A percentile compares a stretch with the other conserved stretches of the same genome.
Evolutionary conservation across 2,329 filamentous ascomycete species (phyloP).

Genomic region (Cercospora canescens): DNA sequence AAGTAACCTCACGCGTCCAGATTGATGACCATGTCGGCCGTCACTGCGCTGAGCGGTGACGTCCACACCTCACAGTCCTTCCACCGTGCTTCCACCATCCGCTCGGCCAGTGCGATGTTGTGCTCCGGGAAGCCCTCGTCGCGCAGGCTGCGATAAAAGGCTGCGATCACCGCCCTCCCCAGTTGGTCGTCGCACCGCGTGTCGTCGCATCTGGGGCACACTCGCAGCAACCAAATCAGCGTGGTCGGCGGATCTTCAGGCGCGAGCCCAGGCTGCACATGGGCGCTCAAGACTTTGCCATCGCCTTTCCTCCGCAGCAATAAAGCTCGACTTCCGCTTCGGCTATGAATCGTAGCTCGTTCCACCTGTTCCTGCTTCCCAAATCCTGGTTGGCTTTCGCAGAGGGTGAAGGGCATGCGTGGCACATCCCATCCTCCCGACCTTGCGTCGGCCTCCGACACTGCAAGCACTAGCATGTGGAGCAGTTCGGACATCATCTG

Average conservation of each 20-base stretch:
- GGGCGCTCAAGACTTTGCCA: constrained; percentile 18
- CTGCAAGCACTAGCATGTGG: constrained; percentile 26
- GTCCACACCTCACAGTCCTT: constrained; percentile 18
- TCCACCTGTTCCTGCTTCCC: constrained; percentile 10
- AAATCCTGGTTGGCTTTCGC: constrained; percentile 23
- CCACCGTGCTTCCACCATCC: constrained; percentile 19
- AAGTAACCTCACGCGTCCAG: constrained; percentile 15
- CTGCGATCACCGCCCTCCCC: constrained; percentile 12
- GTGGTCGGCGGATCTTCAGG: constrained; percentile 23
- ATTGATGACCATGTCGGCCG: constrained; percentile 20
- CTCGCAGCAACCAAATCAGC: constrained; percentile 27
- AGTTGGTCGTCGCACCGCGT: background rate
- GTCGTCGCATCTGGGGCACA: constrained; percentile 16
- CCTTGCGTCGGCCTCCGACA: constrained; percentile 22
- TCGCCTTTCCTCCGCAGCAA: constrained; percentile 18
- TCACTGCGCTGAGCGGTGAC: constrained; percentile 21
- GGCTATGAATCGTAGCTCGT: constrained; percentile 21
- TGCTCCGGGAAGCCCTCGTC: constrained; percentile 26
- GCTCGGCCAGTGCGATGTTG: constrained; percentile 25
- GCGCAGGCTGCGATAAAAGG: constrained; percentile 26
- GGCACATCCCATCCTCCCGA: background rate
- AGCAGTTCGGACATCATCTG: constrained; percentile 27
- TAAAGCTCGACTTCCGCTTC: constrained; percentile 24
- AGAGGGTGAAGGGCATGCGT: constrained; percentile 26
- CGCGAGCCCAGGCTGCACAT: constrained; percentile 28